phyloP scores from a whole-genome alignment of 495 filamentous ascomycete genomes.

The Acidiella bohemica region DNA sequence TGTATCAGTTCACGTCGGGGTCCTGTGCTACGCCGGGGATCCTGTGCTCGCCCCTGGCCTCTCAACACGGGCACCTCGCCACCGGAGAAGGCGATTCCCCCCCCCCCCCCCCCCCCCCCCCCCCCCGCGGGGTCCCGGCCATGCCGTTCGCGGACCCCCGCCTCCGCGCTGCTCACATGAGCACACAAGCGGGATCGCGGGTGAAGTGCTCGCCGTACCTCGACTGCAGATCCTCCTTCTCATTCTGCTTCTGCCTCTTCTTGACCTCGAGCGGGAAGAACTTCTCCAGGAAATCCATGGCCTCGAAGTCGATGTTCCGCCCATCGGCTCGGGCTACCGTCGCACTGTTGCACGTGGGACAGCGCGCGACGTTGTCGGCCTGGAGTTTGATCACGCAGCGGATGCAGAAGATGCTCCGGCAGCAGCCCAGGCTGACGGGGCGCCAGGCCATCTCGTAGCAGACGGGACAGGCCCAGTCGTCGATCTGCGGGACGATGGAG shows the following conservation, averaged over 20 bases:
- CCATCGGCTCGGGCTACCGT: constrained; percentile 47
- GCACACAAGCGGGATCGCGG: too few relatives aligned
- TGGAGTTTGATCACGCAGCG: constrained; percentile 60
- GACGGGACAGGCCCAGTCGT: constrained; percentile 63
- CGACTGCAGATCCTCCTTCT: constrained; percentile 11
- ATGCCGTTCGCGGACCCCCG: too few relatives aligned
- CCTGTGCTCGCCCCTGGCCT: too few relatives aligned
- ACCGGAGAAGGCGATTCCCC: too few relatives aligned
- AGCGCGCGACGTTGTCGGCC: constrained; percentile 40
- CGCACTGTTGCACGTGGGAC: constrained; percentile 53
- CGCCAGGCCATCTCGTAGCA: constrained; percentile 53
- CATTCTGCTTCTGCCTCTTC: constrained; percentile 46
- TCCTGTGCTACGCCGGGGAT: too few relatives aligned
- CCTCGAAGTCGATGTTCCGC: constrained; percentile 47
- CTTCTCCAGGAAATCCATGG: constrained; percentile 46
- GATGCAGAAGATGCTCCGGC: constrained; percentile 58
- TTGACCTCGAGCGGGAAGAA: constrained; percentile 62
- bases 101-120: too few relatives aligned
- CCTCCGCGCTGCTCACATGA: too few relatives aligned
- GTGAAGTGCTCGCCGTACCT: constrained; percentile 15
- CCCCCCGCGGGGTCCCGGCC: too few relatives aligned
- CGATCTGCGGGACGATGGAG: constrained; percentile 51
- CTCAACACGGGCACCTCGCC: too few relatives aligned
- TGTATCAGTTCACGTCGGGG: too few relatives aligned
- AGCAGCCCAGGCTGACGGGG: constrained; percentile 48